Evolutionary conservation across 305 asterid species (phyloP).

Genomic region (Fraxinus baroniana): DNA sequence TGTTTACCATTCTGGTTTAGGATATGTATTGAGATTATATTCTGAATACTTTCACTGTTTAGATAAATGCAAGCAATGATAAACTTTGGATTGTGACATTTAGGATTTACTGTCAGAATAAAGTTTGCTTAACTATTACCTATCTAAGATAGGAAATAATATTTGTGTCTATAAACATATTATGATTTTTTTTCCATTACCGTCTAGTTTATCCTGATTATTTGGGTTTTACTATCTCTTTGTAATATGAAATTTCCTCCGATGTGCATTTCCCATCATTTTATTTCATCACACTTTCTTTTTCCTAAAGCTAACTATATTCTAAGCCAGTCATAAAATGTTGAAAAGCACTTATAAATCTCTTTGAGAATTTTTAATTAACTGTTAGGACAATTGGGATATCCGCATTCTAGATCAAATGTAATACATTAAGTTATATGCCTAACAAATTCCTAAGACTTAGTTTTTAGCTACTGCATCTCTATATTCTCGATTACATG

Average conservation of each 20-base stretch:
- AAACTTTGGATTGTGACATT: not conserved
- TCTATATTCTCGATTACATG: not conserved
- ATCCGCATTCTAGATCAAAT: not conserved
- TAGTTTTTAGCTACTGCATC: not conserved
- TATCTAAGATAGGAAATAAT: not conserved
- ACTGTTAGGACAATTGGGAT: not conserved
- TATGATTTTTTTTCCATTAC: not conserved
- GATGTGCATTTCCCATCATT: not conserved
- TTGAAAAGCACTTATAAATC: not conserved
- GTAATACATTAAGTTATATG: not conserved
- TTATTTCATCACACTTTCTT: not conserved
- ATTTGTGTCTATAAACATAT: not conserved
- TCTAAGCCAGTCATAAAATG: not conserved
- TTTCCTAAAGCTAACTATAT: not conserved
- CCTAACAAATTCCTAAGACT: not conserved
- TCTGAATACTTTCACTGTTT: not conserved
- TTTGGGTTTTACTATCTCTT: not conserved
- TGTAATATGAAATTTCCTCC: not conserved
- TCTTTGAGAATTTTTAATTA: not conserved
- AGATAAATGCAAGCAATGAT: not conserved
- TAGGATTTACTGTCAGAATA: not conserved
- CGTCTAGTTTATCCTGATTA: not conserved
- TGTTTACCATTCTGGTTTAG: not conserved
- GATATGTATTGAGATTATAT: not conserved
- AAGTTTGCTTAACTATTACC: not conserved